Conservation (phyloP, 2,329 filamentous ascomycete species). For the Ascochyta rabiei region DNA sequence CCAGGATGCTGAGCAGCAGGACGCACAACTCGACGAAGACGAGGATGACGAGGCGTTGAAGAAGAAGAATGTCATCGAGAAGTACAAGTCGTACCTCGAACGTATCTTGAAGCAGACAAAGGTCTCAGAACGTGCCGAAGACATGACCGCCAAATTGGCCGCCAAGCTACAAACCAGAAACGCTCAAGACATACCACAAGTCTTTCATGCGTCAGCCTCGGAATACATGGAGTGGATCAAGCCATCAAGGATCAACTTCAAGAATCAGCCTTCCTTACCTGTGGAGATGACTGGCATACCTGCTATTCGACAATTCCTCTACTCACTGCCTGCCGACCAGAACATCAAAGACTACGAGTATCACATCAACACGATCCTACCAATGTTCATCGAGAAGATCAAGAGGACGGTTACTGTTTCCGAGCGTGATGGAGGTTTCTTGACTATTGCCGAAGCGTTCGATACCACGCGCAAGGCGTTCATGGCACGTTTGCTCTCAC, state of each 20-base stretch:
- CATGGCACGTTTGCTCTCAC: background rate
- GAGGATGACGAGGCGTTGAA: conserved; percentile 4
- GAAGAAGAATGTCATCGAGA: background rate
- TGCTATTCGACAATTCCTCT: conserved; percentile 19
- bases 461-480: conserved; percentile 3
- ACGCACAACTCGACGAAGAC: conserved; percentile 14
- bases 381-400: conserved; percentile 22
- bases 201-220: conserved; percentile 22
- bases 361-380: conserved; percentile 15
- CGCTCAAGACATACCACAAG: background rate
- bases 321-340: conserved; percentile 18
- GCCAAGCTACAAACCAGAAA: conserved; percentile 11
- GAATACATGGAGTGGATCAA: conserved; percentile 31
- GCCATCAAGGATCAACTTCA: conserved; percentile 16
- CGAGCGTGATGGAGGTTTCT: conserved; percentile 22
- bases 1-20: background rate
- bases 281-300: conserved; percentile 26
- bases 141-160: conserved; percentile 18
- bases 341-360: conserved; percentile 19
- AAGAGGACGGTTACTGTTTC: conserved; percentile 9
- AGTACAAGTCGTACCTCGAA: conserved; percentile 23
- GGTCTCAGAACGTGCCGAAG: conserved; percentile 11
- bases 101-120: conserved; percentile 10
- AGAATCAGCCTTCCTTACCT: conserved; percentile 15
- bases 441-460: conserved; percentile 21